These are phyloP conservation scores for Pilobolus umbonatus DNA, from an alignment of 192 early-diverging fungal genomes.

Conservation along the genomic window DNA sequence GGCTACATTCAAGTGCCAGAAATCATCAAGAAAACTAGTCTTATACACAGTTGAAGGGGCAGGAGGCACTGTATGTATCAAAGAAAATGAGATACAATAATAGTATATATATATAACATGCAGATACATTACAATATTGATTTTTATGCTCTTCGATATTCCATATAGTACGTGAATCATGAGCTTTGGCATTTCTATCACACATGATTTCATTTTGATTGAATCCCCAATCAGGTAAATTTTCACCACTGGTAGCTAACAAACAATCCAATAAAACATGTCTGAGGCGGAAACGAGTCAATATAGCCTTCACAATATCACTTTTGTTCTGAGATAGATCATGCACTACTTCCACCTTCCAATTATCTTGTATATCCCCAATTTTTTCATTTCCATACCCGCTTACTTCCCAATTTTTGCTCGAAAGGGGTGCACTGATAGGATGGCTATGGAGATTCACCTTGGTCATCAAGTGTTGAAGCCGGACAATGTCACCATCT, in stretches of 20 bases:
- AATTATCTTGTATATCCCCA: slow-evolving; percentile 85
- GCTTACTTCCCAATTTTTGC: slow-evolving; percentile 79
- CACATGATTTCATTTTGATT: slow-evolving; percentile 90
- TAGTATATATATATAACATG: not conserved
- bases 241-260: slow-evolving; percentile 67
- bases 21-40: slow-evolving; percentile 76
- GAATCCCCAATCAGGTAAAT: slow-evolving; percentile 95
- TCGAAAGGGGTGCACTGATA: slow-evolving; percentile 71
- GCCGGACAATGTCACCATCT: slow-evolving; percentile 77
- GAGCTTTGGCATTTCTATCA: slow-evolving; percentile 56
- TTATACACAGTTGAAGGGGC: slow-evolving; percentile 59
- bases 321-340: slow-evolving; percentile 46
- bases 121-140: slow-evolving; percentile 35
- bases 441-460: slow-evolving; percentile 86
- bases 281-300: slow-evolving; percentile 77
- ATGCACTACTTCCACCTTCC: slow-evolving; percentile 81
- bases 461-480: slow-evolving; percentile 67
- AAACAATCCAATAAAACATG: slow-evolving; percentile 70
- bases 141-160: slow-evolving; percentile 90
- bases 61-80: slow-evolving; percentile 48
- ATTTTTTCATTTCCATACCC: slow-evolving; percentile 76
- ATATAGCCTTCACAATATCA: slow-evolving; percentile 61
- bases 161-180: slow-evolving; percentile 79
- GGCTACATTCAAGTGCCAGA: slow-evolving; percentile 85
- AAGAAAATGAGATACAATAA: not conserved